These are phyloP conservation scores for Scenedesmus sp. DNA, from an alignment of 163 green algal genomes.

Conservation along the genomic window DNA sequence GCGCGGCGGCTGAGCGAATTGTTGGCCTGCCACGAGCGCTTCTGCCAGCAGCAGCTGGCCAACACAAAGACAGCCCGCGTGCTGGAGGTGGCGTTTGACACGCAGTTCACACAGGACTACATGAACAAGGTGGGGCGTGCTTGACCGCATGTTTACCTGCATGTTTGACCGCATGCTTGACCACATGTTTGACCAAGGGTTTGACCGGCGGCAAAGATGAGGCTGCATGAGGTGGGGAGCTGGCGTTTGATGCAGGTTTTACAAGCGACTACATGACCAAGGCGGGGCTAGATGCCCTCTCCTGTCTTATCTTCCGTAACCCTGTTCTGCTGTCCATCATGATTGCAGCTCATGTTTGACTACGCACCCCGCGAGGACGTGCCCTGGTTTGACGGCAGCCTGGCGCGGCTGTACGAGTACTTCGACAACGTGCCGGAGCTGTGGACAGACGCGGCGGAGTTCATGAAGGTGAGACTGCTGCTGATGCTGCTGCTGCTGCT, in stretches of 20 bases:
- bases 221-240: no score
- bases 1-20: slow-evolving; percentile 42
- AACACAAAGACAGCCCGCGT: slow-evolving; percentile 86
- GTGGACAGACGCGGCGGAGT: slow-evolving; percentile 37
- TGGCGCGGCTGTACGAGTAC: slow-evolving; percentile 65
- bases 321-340: background rate
- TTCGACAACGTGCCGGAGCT: slow-evolving; percentile 61
- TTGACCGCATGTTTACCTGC: background rate
- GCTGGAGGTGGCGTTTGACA: slow-evolving; percentile 77
- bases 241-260: no score
- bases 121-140: slow-evolving; percentile 66
- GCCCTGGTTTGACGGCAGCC: slow-evolving; percentile 56
- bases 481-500: background rate
- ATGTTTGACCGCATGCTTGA: no score
- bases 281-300: no score
- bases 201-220: no score
- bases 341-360: slow-evolving; percentile 72
- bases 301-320: background rate
- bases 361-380: slow-evolving; percentile 59
- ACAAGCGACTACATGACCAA: no score
- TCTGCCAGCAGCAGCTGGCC: slow-evolving; percentile 75
- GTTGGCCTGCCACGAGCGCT: slow-evolving; percentile 49
- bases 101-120: slow-evolving; percentile 73
- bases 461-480: slow-evolving; percentile 28
- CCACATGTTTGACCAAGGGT: no score